phyloP scores from a whole-genome alignment of 1,139 yeast genomes.

The Blastobotrys persicus region DNA sequence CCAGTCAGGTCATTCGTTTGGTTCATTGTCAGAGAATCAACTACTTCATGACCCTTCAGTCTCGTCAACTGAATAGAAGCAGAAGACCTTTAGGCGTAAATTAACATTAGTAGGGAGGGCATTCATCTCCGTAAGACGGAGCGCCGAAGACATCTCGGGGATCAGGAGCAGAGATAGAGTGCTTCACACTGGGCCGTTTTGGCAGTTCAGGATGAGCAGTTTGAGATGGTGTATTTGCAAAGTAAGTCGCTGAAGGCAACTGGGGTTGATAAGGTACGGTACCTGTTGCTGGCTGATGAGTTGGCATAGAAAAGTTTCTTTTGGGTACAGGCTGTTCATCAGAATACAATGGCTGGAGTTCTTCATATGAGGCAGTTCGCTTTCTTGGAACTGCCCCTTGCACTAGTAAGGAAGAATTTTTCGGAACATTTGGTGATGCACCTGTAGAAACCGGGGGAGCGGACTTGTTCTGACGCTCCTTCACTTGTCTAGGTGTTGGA shows the following conservation, averaged over 20 bases:
- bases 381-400: background rate
- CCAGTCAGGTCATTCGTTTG: too few relatives aligned
- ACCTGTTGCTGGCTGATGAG: background rate
- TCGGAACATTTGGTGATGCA: constrained; percentile 19
- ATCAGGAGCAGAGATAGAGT: constrained; percentile 3
- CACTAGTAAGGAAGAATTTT: background rate
- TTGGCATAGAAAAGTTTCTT: background rate
- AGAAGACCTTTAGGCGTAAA: too few relatives aligned
- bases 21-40: too few relatives aligned
- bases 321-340: constrained; percentile 14
- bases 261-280: constrained; percentile 10
- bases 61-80: too few relatives aligned
- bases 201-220: background rate
- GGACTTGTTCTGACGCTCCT: background rate
- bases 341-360: constrained; percentile 10
- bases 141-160: constrained; percentile 8
- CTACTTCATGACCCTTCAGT: too few relatives aligned
- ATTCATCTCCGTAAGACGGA: constrained; percentile 12
- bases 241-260: constrained; percentile 4
- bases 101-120: background rate
- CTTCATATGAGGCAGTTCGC: background rate
- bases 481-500: background rate
- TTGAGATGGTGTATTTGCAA: background rate
- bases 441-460: background rate
- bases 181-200: constrained; percentile 1